Evolutionary conservation across 495 filamentous ascomycete genomes (phyloP), one percentile per base, ranked within the genome.

Genomic region (Aspergillus kassunensis): DNA sequence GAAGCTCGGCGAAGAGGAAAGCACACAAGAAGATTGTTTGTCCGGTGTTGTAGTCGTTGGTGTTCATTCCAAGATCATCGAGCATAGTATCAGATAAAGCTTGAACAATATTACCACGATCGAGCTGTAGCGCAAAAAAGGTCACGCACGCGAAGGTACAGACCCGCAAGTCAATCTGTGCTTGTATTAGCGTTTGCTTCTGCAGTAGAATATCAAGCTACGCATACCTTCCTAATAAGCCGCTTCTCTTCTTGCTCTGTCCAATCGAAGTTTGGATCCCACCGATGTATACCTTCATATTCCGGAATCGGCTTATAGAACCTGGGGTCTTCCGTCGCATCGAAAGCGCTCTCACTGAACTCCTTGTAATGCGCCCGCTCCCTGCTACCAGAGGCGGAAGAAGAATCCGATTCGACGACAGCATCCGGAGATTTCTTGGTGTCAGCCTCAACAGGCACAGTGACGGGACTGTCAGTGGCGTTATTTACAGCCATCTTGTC

Each of bases 81-180:
- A 90, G 71, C 69, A 90, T 77, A 62, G 85, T 85, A 63, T 90
- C 87, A 1, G 84, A 84, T 4, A 87, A 68, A 7, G 87, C 86
- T 57, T 90, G 82, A 21, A 75, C 65, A 31, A 90, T 78, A 65
- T 91, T 95, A 18, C 84, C 83, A 36, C 89, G 76, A 59, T 95
- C 89, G 2, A 92, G 72, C 55, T 95, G 87, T 23, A 95, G 77
- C 0, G 86, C 87, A 47, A 92, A 91, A 66, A 93, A 92, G 67
- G 88, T 91, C 21, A 90, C 61, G 56, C 87, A 90, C 5, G 82
- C 81, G 71, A 83, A 83, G 23, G 75, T 71, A 49, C 80, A 83
- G 9, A 90, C 70, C 12, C 76, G 69, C 39, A 66, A 61, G 46
- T 85, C 81, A 46, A 83, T 79, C 78, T 71, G 54, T 12, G n/a